Percentiles rank a stretch among this genome's conserved stretches.
Conservation (phyloP, 208 protist species). For the Trypanosoma boissoni region DNA sequence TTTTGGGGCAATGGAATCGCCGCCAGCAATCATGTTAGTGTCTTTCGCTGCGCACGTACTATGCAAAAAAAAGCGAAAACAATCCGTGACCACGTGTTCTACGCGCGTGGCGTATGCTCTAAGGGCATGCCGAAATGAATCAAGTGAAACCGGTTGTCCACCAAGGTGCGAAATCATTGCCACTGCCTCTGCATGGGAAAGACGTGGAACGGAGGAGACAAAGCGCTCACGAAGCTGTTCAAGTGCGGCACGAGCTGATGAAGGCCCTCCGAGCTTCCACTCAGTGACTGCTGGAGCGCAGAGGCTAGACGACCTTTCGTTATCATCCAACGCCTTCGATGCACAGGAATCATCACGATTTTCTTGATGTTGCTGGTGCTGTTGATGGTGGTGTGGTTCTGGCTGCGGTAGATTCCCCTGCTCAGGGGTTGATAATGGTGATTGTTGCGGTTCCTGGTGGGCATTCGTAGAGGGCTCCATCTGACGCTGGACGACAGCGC, state of each 20-base stretch:
- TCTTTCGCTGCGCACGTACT: too few species aligned
- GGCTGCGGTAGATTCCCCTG: too few species aligned
- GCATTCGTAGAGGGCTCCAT: neutral
- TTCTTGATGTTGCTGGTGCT: too few species aligned
- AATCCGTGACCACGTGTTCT: constrained; percentile 5
- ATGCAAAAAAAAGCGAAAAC: constrained; percentile 10
- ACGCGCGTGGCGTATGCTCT: constrained; percentile 22
- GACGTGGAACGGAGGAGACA: constrained; percentile 16
- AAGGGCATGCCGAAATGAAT: constrained; percentile 13
- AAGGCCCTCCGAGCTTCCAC: too few species aligned
- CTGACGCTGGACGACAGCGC: constrained; percentile 6
- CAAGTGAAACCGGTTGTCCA: constrained; percentile 16
- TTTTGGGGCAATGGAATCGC: neutral
- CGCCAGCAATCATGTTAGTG: neutral
- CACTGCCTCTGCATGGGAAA: constrained; percentile 19
- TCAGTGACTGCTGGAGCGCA: too few species aligned
- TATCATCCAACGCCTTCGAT: too few species aligned
- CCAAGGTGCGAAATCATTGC: constrained; percentile 15
- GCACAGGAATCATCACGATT: too few species aligned
- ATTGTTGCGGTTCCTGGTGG: too few species aligned
- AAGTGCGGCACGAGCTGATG: neutral
- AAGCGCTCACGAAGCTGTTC: neutral
- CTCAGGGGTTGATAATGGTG: too few species aligned
- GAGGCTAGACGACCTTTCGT: too few species aligned
- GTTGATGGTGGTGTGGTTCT: too few species aligned